Evolutionary conservation across 2,329 filamentous ascomycete species (phyloP).

Genomic region (Cladosporium colombiae): DNA sequence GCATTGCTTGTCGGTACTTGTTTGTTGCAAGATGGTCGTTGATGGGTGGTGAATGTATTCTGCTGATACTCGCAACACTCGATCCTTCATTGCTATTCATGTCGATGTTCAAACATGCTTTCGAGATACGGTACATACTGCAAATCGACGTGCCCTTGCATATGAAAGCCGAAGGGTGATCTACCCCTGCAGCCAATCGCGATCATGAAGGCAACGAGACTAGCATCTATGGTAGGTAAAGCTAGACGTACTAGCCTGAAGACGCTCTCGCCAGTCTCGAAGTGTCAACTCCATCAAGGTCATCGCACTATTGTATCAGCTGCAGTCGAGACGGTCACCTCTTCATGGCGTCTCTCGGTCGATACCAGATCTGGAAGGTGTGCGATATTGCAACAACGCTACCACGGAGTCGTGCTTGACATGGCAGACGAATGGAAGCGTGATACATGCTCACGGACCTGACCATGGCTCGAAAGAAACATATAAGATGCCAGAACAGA

Average conservation of each 20-base stretch:
- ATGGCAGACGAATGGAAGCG: not conserved
- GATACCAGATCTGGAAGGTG: constrained; percentile 11
- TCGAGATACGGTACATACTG: not conserved
- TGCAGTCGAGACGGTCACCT: not conserved
- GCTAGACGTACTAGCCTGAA: not conserved
- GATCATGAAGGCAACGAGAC: not conserved
- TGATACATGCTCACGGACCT: not conserved
- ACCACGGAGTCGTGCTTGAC: not conserved
- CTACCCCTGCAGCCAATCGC: not conserved
- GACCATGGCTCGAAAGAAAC: not conserved
- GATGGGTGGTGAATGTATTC: not conserved
- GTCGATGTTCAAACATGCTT: not conserved
- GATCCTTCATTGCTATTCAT: not conserved
- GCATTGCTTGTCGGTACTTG: constrained; percentile 5
- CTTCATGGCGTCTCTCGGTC: constrained; percentile 1
- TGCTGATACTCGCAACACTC: not conserved
- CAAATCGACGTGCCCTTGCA: not conserved
- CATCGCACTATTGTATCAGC: constrained; percentile 1
- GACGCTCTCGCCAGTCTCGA: not conserved
- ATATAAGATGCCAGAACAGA: not conserved
- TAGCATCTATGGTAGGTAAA: not conserved
- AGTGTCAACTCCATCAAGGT: not conserved
- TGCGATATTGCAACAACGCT: constrained; percentile 10
- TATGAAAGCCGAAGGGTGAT: not conserved
- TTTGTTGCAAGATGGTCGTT: no score